Percentiles rank a stretch among this genome's conserved stretches.
phyloP scores from a whole-genome alignment of 805 yeast species.

The Ogataea wickerhamii region DNA sequence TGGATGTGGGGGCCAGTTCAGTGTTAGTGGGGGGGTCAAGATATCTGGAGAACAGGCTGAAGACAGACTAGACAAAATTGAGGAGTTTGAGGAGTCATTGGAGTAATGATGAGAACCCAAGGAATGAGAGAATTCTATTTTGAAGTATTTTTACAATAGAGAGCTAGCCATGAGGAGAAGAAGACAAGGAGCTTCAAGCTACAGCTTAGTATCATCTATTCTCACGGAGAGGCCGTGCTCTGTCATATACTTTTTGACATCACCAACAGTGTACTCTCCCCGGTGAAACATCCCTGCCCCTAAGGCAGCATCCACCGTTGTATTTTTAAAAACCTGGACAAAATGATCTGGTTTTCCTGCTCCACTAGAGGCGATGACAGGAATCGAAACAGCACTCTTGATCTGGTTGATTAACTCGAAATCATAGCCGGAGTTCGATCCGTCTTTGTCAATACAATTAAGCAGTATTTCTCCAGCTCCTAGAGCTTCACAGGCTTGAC shows the following conservation, averaged over 20 bases:
- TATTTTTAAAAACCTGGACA: constrained; percentile 76
- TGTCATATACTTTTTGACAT: constrained; percentile 69
- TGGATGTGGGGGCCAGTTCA: constrained; percentile 97
- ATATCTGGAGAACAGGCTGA: constrained; percentile 50
- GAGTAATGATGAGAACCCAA: constrained; percentile 5
- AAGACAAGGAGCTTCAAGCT: constrained; percentile 1
- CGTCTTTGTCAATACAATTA: constrained; percentile 96
- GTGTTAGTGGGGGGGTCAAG: constrained; percentile 79
- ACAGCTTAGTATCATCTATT: constrained; percentile 40
- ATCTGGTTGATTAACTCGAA: constrained; percentile 78
- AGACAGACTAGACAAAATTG: constrained; percentile 48
- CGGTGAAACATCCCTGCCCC: constrained; percentile 99
- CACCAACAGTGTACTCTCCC: constrained; percentile 82
- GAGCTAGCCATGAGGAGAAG: no score
- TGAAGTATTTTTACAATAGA: constrained; percentile 1
- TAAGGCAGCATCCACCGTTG: constrained; percentile 90
- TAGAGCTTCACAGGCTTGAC: constrained; percentile 80
- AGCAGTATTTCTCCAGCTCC: constrained; percentile 96
- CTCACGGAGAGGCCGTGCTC: constrained; percentile 69
- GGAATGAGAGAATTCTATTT: background rate
- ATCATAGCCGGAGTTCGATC: constrained; percentile 92
- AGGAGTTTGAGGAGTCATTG: constrained; percentile 42
- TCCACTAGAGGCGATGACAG: constrained; percentile 97
- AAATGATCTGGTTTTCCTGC: constrained; percentile 95
- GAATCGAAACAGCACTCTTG: constrained; percentile 73